These are phyloP conservation scores for Trichoderma afroharzianum DNA, from an alignment of 2,329 filamentous ascomycete species.

Conservation along the genomic window DNA sequence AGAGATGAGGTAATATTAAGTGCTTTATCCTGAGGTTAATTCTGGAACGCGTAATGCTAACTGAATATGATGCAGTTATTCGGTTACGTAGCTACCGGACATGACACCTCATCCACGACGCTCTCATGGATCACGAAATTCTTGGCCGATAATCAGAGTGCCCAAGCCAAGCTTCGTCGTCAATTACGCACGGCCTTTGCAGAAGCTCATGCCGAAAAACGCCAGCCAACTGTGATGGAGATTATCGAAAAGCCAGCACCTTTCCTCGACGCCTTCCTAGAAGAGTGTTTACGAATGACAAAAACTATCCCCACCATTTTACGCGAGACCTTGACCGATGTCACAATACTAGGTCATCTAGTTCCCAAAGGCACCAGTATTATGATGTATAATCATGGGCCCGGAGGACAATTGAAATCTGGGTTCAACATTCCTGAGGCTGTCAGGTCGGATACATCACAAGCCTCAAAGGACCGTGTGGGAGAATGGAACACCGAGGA, in stretches of 20 bases:
- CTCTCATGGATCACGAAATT: not conserved
- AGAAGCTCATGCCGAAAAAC: not conserved
- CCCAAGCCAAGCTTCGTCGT: not conserved
- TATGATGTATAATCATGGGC: not conserved
- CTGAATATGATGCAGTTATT: not conserved
- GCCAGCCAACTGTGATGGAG: not conserved
- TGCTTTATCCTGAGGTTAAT: not conserved
- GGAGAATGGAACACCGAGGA: not conserved
- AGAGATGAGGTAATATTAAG: not conserved
- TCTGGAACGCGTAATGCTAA: not conserved
- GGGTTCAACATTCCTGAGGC: not conserved
- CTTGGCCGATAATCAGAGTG: not conserved
- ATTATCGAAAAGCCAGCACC: not conserved
- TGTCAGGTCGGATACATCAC: not conserved
- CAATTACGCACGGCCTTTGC: not conserved
- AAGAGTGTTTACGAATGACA: not conserved
- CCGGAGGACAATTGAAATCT: not conserved
- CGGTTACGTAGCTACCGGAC: not conserved
- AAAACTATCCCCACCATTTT: not conserved
- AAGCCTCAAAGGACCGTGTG: not conserved
- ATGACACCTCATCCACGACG: slow-evolving; percentile 1
- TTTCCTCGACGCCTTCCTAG: not conserved
- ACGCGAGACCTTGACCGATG: not conserved
- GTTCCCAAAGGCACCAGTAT: not conserved
- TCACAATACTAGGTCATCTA: not conserved